Percentiles rank a stretch among this genome's conserved stretches.
Conservation (phyloP, 306 rosid genomes). For the Gastrolobium bilobum region DNA sequence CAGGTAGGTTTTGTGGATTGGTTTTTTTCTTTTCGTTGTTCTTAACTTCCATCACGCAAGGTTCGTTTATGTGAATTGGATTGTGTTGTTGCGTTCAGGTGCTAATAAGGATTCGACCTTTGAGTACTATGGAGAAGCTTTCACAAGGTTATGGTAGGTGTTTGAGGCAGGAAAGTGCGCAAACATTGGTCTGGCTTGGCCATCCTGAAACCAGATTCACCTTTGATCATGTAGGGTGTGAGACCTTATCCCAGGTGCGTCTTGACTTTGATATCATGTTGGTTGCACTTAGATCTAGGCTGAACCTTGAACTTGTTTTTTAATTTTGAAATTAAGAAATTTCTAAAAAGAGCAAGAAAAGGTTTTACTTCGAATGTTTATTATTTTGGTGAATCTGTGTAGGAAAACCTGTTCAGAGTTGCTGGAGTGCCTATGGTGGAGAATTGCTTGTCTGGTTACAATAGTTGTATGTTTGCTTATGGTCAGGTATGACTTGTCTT, state of each 20-base stretch:
- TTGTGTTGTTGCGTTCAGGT: conserved; percentile 66
- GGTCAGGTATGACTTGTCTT: conserved; percentile 79
- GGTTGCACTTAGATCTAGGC: not conserved
- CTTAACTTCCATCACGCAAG: not conserved
- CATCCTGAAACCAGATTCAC: conserved; percentile 96
- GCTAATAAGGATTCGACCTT: conserved; percentile 84
- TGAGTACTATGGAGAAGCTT: conserved; percentile 74
- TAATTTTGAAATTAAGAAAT: not conserved
- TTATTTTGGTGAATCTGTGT: conserved; percentile 45
- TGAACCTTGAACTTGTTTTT: conserved; percentile 1
- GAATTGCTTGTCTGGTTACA: conserved; percentile 97
- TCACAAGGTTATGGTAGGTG: conserved; percentile 82
- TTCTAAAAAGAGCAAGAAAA: conserved; percentile 16
- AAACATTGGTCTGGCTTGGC: conserved; percentile 87
- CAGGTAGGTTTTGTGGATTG: conserved; percentile 63
- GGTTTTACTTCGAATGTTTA: conserved; percentile 36
- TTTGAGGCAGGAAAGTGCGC: conserved; percentile 84
- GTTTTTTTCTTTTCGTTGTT: not conserved
- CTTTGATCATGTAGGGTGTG: conserved; percentile 90
- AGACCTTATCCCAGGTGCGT: conserved; percentile 82
- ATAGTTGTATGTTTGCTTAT: conserved; percentile 95
- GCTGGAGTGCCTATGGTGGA: conserved; percentile 97
- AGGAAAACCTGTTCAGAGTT: conserved; percentile 87
- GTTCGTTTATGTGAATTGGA: conserved; percentile 36
- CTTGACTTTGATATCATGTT: not conserved